Evolutionary conservation across 108 stramenopile genomes (phyloP), one percentile per base, ranked within the genome.

Genomic region (Nitzschia putrida): DNA sequence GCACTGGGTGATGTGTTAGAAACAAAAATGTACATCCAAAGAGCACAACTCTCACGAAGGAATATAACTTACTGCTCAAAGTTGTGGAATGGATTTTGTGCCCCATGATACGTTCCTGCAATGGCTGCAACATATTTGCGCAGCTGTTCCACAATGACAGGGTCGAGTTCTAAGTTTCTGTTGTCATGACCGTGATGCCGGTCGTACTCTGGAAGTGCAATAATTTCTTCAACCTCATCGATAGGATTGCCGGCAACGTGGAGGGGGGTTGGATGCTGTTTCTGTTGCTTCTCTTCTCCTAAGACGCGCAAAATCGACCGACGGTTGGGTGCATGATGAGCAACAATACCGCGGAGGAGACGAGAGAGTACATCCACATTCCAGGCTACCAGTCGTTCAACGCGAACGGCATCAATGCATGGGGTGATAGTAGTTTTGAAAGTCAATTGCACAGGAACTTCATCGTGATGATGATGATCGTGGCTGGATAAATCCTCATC

Each of bases 71-170:
- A 59, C 57, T 87, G 86, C 58, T 85, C 86, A 63, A 87, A 85
- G 40, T 78, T 81, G 74, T 88, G 87, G 66, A 88, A 88, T 8
- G 81, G 74, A 38, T 85, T 84, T 13, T 52, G 13, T 12, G 37
- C 14, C 37, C 37, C 34, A 7, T 53, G 24, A 39, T 66, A 66
- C 23, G 20, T 34, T 8, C 25, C 39, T 9, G 52, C 50, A 22
- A 66, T 53, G 9, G 21, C 12, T n/a, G 14, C 12, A 18, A 66
- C 52, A 18, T 53, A 66, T 1, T 66, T 52, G 10, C 38, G 52
- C 0, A 66, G 52, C 24, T 66, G 25, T 16, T 13, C 13, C 34
- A 12, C 21, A 18, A 66, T 52, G 25, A 3, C 51, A 16, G 24
- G 16, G 29, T 38, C 34, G 13, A 66, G 29, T 14, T 45, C 25